Evolutionary conservation across 2,329 filamentous ascomycete species (phyloP).

Genomic region (Trichothecium roseum): DNA sequence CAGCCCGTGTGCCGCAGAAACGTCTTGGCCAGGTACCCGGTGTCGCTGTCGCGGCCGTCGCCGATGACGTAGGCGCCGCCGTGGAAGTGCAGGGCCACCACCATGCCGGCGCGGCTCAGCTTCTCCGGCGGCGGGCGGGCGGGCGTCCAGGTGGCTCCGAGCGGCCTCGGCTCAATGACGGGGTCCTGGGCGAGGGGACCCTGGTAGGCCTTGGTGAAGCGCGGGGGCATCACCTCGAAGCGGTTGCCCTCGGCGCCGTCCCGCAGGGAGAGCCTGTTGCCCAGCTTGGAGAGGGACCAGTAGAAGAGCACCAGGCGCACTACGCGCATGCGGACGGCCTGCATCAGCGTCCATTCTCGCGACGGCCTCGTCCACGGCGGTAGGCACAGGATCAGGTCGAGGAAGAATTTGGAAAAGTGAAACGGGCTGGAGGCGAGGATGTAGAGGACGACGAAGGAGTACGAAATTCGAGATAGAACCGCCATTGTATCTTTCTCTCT

Average conservation of each 20-base stretch:
- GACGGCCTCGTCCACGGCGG: constrained; percentile 2
- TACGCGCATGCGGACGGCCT: constrained; percentile 6
- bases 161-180: constrained; percentile 7
- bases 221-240: constrained; percentile 10
- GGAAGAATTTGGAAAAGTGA: neutral
- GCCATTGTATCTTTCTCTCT: too few species aligned
- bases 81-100: constrained; percentile 18
- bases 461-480: too few species aligned
- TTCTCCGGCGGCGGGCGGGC: constrained; percentile 6
- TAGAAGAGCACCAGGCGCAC: constrained; percentile 4
- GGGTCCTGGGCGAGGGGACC: constrained; percentile 6
- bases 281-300: constrained; percentile 3
- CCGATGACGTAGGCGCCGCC: constrained; percentile 21
- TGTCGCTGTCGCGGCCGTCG: constrained; percentile 17
- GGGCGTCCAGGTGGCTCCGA: constrained; percentile 15
- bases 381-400: constrained; percentile 2
- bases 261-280: constrained; percentile 6
- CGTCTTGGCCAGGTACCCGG: constrained; percentile 13
- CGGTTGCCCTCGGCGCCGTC: constrained; percentile 12
- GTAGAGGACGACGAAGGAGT: neutral
- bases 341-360: constrained; percentile 4
- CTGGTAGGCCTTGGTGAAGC: constrained; percentile 8
- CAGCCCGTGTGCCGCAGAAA: constrained; percentile 13
- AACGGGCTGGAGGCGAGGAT: constrained; percentile 2
- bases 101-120: constrained; percentile 4